Evolutionary conservation across 108 stramenopile genomes (phyloP), one percentile per base, ranked within the genome.

Genomic region (Cyclotella kingstonii): DNA sequence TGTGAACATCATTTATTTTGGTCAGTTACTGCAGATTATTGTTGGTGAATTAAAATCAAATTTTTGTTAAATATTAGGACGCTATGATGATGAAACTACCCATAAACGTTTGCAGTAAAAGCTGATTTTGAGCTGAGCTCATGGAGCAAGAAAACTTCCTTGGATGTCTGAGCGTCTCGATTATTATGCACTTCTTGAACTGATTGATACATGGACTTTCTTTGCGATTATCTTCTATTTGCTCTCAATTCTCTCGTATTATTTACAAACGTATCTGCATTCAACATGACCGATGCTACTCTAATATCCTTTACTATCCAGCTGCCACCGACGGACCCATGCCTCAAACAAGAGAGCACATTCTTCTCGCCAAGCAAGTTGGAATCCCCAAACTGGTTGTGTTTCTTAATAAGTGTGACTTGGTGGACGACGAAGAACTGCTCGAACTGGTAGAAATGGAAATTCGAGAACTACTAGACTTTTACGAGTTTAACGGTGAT

Each of bases 401-500:
- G 41, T 99, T 98, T 76, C 71, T 99, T 54, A 99, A 99, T 88
- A 99, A 99, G 73, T 81, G 85, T 59, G 99, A 99, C 81, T 61
- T 90, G 77, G 95, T 99, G 51, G 96, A 97, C 22, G 99, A 99
- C 72, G 97, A 97, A 59, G 99, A 99, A 73, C 77, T 99, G 15
- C 72, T 97, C 49, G 99, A 99, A 68, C 77, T 99, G 49, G 97
- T 99, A n/a, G 99, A 99, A 80, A 99, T 99, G 97, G 99, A 99
- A 84, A 86, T 99, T 65, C 95, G 97, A 6, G 99, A 99, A 78
- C 82, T 99, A 41, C 76, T 99, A 44, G 88, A 91, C 62, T 89
- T 95, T 76, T 98, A 98, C 82, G 89, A 95, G 25, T 99, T 97
- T 70, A 81, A 92, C 47, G 97, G 96, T 5, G 97, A 98, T 56